A percentile compares a stretch with the other conserved stretches of the same genome.
Evolutionary conservation across 106 monocot species (phyloP).

Genomic region (Dendrobium catenatum): DNA sequence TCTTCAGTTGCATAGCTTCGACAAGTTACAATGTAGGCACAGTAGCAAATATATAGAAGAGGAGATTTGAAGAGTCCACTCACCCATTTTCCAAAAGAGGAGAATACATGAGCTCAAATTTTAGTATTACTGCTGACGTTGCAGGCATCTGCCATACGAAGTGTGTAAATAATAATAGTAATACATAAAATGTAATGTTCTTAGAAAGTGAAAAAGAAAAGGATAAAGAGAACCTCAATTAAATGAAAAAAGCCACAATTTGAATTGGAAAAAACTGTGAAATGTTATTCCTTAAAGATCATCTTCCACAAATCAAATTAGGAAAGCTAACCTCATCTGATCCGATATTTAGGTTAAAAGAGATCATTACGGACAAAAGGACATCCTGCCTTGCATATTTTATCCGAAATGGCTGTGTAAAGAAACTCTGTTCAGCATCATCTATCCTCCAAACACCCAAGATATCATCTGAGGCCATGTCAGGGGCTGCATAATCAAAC

Average conservation of each 20-base stretch:
- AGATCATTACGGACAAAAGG: constrained; percentile 80
- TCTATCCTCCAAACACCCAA: constrained; percentile 84
- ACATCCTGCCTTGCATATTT: constrained; percentile 98
- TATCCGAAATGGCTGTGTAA: constrained; percentile 86
- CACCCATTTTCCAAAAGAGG: constrained; percentile 66
- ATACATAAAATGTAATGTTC: neutral
- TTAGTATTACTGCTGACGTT: constrained; percentile 68
- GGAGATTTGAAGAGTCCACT: constrained; percentile 16
- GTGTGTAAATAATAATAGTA: constrained; percentile 2
- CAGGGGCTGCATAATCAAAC: constrained; percentile 83
- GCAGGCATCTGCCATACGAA: constrained; percentile 49
- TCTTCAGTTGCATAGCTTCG: neutral
- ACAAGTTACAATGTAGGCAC: neutral
- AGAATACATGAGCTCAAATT: constrained; percentile 92
- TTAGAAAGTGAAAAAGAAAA: constrained; percentile 8
- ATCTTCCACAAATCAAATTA: neutral
- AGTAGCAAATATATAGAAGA: neutral
- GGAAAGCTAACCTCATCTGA: constrained; percentile 59
- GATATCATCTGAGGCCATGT: constrained; percentile 46
- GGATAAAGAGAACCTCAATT: neutral
- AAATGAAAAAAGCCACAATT: neutral
- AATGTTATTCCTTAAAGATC: neutral
- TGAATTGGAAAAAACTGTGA: neutral
- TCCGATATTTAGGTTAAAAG: constrained; percentile 63
- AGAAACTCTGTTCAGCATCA: constrained; percentile 89